These are phyloP conservation scores for Solanum rostratum DNA, from an alignment of 257 asterid genomes.

Conservation along the genomic window DNA sequence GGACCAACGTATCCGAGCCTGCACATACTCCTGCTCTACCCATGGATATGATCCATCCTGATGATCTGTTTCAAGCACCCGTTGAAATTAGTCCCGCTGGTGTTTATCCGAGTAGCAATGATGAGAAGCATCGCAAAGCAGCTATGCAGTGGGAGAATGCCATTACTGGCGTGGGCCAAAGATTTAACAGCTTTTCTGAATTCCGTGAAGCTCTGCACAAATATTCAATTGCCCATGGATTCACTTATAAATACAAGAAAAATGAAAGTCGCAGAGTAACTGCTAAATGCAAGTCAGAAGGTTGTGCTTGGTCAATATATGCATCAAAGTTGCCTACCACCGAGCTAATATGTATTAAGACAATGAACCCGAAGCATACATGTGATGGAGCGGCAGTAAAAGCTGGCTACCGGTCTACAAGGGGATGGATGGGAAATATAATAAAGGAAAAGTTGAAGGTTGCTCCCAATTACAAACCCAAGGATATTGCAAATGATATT, in stretches of 20 bases:
- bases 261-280: constrained; percentile 96
- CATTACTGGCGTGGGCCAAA: constrained; percentile 98
- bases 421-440: constrained; percentile 97
- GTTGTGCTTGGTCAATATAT: constrained; percentile 93
- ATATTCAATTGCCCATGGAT: constrained; percentile 97
- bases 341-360: constrained; percentile 85
- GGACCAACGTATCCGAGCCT: constrained; percentile 66
- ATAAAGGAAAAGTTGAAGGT: constrained; percentile 84
- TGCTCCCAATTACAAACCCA: constrained; percentile 89
- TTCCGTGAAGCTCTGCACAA: constrained; percentile 98
- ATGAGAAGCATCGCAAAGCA: constrained; percentile 75
- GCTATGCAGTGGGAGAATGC: constrained; percentile 89
- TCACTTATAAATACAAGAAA: constrained; percentile 88
- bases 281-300: constrained; percentile 92
- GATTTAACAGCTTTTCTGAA: constrained; percentile 86
- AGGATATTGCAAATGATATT: constrained; percentile 88
- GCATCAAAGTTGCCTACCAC: constrained; percentile 94
- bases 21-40: constrained; percentile 49
- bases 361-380: constrained; percentile 77
- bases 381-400: constrained; percentile 86
- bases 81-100: constrained; percentile 35
- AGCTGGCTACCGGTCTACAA: constrained; percentile 92
- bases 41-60: constrained; percentile 51
- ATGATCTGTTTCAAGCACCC: constrained; percentile 57
- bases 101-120: constrained; percentile 23